Conservation (phyloP, 2,329 filamentous ascomycete genomes). For the Taxawa tesnikishii region DNA sequence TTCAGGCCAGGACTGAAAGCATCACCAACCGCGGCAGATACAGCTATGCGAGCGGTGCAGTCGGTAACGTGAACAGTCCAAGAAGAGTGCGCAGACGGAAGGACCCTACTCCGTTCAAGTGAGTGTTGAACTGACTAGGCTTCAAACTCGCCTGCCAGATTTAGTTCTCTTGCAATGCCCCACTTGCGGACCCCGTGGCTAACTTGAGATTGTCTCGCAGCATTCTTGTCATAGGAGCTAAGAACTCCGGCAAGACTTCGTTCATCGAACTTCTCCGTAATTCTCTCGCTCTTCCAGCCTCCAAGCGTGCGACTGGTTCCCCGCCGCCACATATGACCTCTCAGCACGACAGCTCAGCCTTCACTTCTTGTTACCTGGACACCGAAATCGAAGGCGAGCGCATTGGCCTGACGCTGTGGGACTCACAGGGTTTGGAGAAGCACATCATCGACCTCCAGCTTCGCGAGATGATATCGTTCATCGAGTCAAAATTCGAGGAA, state of each 20-base stretch:
- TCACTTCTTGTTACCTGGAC: constrained; percentile 81
- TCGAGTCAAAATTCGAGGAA: constrained; percentile 97
- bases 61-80: constrained; percentile 87
- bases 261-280: constrained; percentile 93
- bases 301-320: constrained; percentile 45
- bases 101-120: constrained; percentile 98
- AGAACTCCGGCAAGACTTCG: constrained; percentile 84
- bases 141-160: too few species aligned
- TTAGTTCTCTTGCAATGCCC: too few species aligned
- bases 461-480: constrained; percentile 77
- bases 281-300: constrained; percentile 68
- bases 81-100: constrained; percentile 85
- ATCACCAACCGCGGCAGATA: constrained; percentile 95
- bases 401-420: constrained; percentile 88
- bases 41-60: constrained; percentile 85
- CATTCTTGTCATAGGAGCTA: constrained; percentile 79
- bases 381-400: constrained; percentile 89
- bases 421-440: constrained; percentile 90
- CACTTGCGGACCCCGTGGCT: too few species aligned
- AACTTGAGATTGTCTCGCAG: constrained; percentile 33
- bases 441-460: constrained; percentile 90
- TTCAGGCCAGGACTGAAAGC: constrained; percentile 76
- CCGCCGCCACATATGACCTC: constrained; percentile 7
- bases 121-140: constrained; percentile 30
- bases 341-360: constrained; percentile 34